A percentile compares a stretch with the other conserved stretches of the same genome.
These are phyloP conservation scores for Eruca vesicaria DNA, from an alignment of 441 rosid species.

Conservation along the genomic window DNA sequence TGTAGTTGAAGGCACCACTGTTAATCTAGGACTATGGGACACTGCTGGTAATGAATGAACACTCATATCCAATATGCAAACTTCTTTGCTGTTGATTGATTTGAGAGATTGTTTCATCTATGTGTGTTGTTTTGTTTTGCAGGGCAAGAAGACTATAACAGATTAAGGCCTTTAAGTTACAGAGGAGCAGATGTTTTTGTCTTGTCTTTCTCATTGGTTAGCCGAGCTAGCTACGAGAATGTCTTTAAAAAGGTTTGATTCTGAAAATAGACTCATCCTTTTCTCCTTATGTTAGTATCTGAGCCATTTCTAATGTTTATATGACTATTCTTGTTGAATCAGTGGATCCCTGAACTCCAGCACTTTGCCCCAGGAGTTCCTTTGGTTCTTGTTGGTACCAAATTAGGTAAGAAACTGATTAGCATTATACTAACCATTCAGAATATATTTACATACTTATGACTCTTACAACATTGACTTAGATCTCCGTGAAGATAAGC, in stretches of 20 bases:
- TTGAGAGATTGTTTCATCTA: constrained; percentile 1
- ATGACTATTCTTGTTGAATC: constrained; percentile 30
- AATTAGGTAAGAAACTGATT: constrained; percentile 60
- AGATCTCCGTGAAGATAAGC: constrained; percentile 98
- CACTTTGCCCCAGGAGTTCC: constrained; percentile 94
- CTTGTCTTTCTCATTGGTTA: constrained; percentile 93
- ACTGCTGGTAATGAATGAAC: constrained; percentile 81
- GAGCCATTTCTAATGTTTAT: constrained; percentile 27
- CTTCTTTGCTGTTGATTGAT: not conserved
- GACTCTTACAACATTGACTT: constrained; percentile 27
- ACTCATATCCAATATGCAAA: not conserved
- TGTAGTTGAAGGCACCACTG: constrained; percentile 84
- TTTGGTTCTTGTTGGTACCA: constrained; percentile 88
- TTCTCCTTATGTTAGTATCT: not conserved
- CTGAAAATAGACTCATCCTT: not conserved
- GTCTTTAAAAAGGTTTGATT: constrained; percentile 76
- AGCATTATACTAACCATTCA: not conserved
- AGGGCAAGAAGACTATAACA: constrained; percentile 98
- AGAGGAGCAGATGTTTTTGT: constrained; percentile 97
- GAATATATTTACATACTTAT: not conserved
- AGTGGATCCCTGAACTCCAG: constrained; percentile 99
- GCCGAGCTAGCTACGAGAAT: constrained; percentile 96
- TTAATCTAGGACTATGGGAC: constrained; percentile 96
- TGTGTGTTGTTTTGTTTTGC: not conserved
- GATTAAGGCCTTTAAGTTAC: constrained; percentile 96